A percentile compares a stretch with the other conserved stretches of the same genome.
Evolutionary conservation across 1,139 yeast genomes (phyloP).

Genomic region (Hansenula anomala): DNA sequence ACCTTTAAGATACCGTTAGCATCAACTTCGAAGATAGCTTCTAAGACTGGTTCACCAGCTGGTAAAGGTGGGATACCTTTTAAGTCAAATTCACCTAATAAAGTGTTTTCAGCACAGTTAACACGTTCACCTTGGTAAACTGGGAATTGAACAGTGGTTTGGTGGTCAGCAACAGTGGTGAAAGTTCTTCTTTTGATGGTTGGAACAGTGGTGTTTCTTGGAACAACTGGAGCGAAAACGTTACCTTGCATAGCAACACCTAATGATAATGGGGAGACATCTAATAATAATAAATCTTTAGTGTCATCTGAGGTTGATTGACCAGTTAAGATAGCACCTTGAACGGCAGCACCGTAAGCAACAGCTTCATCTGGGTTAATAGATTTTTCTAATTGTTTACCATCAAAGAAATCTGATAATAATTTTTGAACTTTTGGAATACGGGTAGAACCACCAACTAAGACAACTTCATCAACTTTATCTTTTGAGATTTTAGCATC

Average conservation of each 20-base stretch:
- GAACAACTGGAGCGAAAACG: constrained; percentile 97
- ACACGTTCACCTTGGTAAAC: constrained; percentile 99
- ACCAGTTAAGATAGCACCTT: constrained; percentile 98
- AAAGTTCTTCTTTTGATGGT: constrained; percentile 99
- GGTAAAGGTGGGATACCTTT: constrained; percentile 98
- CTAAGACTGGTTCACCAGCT: constrained; percentile 99
- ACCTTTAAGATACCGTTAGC: constrained; percentile 99
- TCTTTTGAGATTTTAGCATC: constrained; percentile 92
- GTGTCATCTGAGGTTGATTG: constrained; percentile 96
- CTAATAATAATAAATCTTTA: constrained; percentile 94
- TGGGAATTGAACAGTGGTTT: constrained; percentile 99
- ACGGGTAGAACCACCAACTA: constrained; percentile 99
- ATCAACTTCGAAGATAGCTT: constrained; percentile 98
- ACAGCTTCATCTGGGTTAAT: constrained; percentile 99
- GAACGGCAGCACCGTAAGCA: constrained; percentile 99
- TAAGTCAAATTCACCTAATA: constrained; percentile 99
- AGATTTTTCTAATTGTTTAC: constrained; percentile 93
- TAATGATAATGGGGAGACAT: constrained; percentile 96
- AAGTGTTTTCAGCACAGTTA: constrained; percentile 98
- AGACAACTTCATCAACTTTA: constrained; percentile 89
- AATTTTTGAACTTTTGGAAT: constrained; percentile 98
- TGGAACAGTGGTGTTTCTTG: constrained; percentile 99
- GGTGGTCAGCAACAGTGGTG: constrained; percentile 99
- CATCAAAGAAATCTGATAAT: constrained; percentile 96
- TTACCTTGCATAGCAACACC: constrained; percentile 99